A percentile compares a stretch with the other conserved stretches of the same genome.
phyloP scores from a whole-genome alignment of 1,139 yeast species.

The Dujonia santamariae region DNA sequence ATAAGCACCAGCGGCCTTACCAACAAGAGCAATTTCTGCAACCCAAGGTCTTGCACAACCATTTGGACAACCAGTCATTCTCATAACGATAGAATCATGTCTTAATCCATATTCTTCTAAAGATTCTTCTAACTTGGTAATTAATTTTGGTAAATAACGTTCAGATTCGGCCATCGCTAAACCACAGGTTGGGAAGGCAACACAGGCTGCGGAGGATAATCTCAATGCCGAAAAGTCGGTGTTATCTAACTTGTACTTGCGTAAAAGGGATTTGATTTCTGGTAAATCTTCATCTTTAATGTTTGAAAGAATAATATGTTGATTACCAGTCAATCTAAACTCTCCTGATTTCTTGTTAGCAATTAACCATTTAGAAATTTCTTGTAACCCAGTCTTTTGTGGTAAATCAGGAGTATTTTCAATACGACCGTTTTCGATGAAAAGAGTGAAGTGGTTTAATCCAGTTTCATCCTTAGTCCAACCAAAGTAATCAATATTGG shows the following conservation, averaged over 20 bases:
- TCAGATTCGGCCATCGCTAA: conserved; percentile 99
- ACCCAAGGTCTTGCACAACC: conserved; percentile 99
- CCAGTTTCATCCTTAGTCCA: conserved; percentile 92
- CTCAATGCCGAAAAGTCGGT: conserved; percentile 81
- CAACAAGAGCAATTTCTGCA: conserved; percentile 93
- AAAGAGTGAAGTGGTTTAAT: conserved; percentile 85
- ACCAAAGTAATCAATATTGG: conserved; percentile 89
- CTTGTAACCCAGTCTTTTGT: conserved; percentile 82
- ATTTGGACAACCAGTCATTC: conserved; percentile 99
- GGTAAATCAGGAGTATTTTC: conserved; percentile 90
- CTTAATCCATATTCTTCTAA: conserved; percentile 91
- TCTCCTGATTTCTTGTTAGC: conserved; percentile 59
- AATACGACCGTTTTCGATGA: conserved; percentile 95
- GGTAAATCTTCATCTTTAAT: conserved; percentile 68
- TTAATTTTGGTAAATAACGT: conserved; percentile 83
- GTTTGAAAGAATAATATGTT: conserved; percentile 78
- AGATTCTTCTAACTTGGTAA: conserved; percentile 76
- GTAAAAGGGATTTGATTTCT: conserved; percentile 59
- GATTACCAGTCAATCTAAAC: conserved; percentile 94
- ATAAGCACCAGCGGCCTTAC: conserved; percentile 92
- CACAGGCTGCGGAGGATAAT: conserved; percentile 93
- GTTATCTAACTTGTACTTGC: conserved; percentile 79
- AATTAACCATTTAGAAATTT: conserved; percentile 65
- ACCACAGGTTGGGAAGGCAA: conserved; percentile 98
- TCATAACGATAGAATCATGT: conserved; percentile 92